phyloP scores from a whole-genome alignment of 2,329 filamentous ascomycete genomes.

The Gremmenia infestans region DNA sequence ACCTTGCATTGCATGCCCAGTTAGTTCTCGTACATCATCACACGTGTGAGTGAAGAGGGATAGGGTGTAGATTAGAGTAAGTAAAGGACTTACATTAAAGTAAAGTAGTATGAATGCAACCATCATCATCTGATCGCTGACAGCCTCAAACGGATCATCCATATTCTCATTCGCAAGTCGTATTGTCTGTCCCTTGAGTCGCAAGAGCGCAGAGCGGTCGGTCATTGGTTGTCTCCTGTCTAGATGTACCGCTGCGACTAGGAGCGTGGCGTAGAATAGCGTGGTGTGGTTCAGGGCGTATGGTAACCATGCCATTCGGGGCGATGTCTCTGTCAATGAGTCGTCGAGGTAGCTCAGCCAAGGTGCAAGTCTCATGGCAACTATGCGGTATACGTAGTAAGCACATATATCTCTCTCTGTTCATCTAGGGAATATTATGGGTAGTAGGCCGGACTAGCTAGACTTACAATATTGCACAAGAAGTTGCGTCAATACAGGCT shows the following conservation, averaged over 20 bases:
- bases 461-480: slow-evolving; percentile 15
- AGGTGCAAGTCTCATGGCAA: slow-evolving; percentile 11
- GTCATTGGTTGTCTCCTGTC: slow-evolving; percentile 8
- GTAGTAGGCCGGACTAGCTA: no score
- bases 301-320: slow-evolving; percentile 11
- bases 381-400: slow-evolving; percentile 3
- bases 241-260: slow-evolving; percentile 19
- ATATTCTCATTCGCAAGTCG: slow-evolving; percentile 18
- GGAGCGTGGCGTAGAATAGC: slow-evolving; percentile 20
- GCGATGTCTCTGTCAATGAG: not conserved
- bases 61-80: no score
- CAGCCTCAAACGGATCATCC: slow-evolving; percentile 8
- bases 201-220: slow-evolving; percentile 10
- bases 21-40: not conserved
- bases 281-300: slow-evolving; percentile 11
- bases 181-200: slow-evolving; percentile 21
- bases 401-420: not conserved
- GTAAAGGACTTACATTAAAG: slow-evolving; percentile 14
- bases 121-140: slow-evolving; percentile 22
- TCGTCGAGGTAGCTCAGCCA: slow-evolving; percentile 19
- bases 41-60: not conserved
- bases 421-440: not conserved
- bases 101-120: slow-evolving; percentile 19
- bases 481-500: slow-evolving; percentile 9
- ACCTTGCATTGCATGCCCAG: slow-evolving; percentile 7